These are phyloP conservation scores for Rubia tinctorum DNA, from an alignment of 305 asterid species.

Conservation along the genomic window DNA sequence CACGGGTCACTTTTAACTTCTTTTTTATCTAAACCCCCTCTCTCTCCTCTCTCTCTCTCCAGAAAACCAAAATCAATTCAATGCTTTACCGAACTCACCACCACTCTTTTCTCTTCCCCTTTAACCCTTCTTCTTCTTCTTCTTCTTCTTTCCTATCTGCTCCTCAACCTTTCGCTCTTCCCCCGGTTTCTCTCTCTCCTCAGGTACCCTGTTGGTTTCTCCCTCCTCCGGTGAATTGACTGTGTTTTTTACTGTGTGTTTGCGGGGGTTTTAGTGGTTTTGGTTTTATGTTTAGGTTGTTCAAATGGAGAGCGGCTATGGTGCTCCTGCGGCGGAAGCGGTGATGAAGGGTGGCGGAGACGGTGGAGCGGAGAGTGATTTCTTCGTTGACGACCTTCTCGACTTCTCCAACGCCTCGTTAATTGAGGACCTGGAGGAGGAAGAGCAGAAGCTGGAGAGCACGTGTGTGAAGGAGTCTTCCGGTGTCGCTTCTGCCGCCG, in stretches of 20 bases:
- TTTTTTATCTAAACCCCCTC: conserved; percentile 18
- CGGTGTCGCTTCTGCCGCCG: not conserved
- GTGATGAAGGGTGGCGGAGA: conserved; percentile 24
- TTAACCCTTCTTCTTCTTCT: conserved; percentile 36
- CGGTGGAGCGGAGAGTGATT: conserved; percentile 45
- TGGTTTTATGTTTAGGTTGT: conserved; percentile 30
- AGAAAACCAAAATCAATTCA: conserved; percentile 31
- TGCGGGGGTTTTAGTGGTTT: not conserved
- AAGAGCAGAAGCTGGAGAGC: conserved; percentile 24
- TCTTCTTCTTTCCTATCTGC: conserved; percentile 22
- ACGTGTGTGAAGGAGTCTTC: not conserved
- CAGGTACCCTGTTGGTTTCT: conserved; percentile 26
- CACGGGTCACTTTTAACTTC: conserved; percentile 16
- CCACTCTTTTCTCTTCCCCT: conserved; percentile 48
- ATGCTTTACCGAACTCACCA: conserved; percentile 77
- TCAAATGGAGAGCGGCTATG: conserved; percentile 46
- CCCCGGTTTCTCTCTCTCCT: conserved; percentile 19
- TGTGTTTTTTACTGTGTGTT: not conserved
- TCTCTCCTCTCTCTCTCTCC: not conserved
- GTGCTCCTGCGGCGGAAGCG: conserved; percentile 6
- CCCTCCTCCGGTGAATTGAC: not conserved
- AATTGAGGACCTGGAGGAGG: conserved; percentile 41
- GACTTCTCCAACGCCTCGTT: conserved; percentile 59
- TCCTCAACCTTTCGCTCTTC: conserved; percentile 3
- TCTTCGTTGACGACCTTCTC: conserved; percentile 76